These are phyloP conservation scores for Penicillium nucicola DNA, from an alignment of 495 filamentous ascomycete species.

Conservation along the genomic window DNA sequence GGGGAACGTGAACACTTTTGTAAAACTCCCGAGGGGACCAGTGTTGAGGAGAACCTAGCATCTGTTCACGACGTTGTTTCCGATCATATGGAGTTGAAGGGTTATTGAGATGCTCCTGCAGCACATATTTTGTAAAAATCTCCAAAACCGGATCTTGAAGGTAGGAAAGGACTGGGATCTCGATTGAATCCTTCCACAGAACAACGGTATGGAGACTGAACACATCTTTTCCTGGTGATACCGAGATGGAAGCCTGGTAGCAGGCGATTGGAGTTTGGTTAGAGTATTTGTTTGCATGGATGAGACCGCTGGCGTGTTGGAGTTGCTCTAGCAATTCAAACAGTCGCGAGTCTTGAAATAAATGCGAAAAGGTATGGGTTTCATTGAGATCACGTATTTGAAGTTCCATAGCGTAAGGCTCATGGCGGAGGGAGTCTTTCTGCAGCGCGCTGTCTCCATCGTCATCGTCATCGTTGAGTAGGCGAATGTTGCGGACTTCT, in stretches of 20 bases:
- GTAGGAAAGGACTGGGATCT: slow-evolving; percentile 18
- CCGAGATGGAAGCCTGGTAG: slow-evolving; percentile 31
- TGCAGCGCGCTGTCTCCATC: neutral
- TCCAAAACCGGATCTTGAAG: slow-evolving; percentile 16
- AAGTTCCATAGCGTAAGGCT: slow-evolving; percentile 19
- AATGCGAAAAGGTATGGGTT: slow-evolving; percentile 15
- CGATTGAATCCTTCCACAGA: slow-evolving; percentile 41
- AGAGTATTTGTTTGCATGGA: slow-evolving; percentile 25
- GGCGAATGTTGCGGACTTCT: neutral
- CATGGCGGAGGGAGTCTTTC: neutral
- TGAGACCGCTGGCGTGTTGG: slow-evolving; percentile 13
- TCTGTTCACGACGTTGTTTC: slow-evolving; percentile 8
- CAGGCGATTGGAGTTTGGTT: slow-evolving; percentile 23
- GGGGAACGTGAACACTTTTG: slow-evolving; percentile 59
- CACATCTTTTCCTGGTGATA: slow-evolving; percentile 7
- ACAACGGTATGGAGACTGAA: slow-evolving; percentile 29
- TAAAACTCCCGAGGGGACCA: slow-evolving; percentile 64
- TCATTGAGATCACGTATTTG: slow-evolving; percentile 4
- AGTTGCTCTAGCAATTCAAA: slow-evolving; percentile 22
- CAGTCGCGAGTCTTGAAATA: slow-evolving; percentile 14
- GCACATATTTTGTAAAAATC: slow-evolving; percentile 30
- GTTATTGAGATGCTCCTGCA: slow-evolving; percentile 14
- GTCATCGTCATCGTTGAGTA: neutral
- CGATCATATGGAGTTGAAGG: neutral
- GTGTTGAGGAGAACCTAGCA: slow-evolving; percentile 5